Conservation (phyloP, 2,329 filamentous ascomycete species). For the Periconia sp. region DNA sequence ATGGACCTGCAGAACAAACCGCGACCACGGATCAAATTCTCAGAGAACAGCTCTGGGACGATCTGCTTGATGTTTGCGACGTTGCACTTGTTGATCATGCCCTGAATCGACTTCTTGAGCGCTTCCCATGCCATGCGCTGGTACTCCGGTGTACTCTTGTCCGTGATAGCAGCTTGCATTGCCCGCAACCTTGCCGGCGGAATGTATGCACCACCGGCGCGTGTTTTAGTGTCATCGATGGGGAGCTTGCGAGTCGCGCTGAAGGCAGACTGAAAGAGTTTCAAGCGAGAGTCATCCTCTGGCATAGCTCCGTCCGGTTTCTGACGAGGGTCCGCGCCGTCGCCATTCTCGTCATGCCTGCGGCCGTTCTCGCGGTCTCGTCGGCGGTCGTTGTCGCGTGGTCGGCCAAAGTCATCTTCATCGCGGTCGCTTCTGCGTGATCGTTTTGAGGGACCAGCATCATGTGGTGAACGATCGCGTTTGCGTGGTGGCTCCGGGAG, state of each 20-base stretch:
- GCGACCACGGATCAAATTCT: conserved; percentile 90
- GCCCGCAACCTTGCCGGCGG: conserved; percentile 89
- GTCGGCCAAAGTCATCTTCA: conserved; percentile 53
- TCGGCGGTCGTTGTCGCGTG: conserved; percentile 58
- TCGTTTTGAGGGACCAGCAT: conserved; percentile 44
- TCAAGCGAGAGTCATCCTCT: conserved; percentile 43
- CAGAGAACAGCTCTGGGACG: conserved; percentile 91
- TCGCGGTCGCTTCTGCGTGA: conserved; percentile 49
- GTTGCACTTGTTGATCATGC: conserved; percentile 99
- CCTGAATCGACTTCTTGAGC: conserved; percentile 98
- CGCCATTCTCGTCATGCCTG: conserved; percentile 43
- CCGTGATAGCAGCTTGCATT: conserved; percentile 94
- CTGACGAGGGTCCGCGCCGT: conserved; percentile 17
- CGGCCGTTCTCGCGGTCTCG: conserved; percentile 73
- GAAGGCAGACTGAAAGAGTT: conserved; percentile 45
- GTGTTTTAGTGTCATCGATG: conserved; percentile 87
- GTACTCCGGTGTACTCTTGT: conserved; percentile 95
- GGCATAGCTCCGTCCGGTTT: conserved; percentile 23
- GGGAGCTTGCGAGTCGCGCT: conserved; percentile 74
- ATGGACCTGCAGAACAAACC: conserved; percentile 94
- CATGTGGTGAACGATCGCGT: conserved; percentile 61
- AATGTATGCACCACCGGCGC: conserved; percentile 95
- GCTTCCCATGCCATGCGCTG: conserved; percentile 99
- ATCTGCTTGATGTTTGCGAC: conserved; percentile 98
- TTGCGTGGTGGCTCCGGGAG: conserved; percentile 55